These are phyloP conservation scores for Arthrobotrys entomopaga DNA, from an alignment of 2,329 filamentous ascomycete species.

Conservation along the genomic window DNA sequence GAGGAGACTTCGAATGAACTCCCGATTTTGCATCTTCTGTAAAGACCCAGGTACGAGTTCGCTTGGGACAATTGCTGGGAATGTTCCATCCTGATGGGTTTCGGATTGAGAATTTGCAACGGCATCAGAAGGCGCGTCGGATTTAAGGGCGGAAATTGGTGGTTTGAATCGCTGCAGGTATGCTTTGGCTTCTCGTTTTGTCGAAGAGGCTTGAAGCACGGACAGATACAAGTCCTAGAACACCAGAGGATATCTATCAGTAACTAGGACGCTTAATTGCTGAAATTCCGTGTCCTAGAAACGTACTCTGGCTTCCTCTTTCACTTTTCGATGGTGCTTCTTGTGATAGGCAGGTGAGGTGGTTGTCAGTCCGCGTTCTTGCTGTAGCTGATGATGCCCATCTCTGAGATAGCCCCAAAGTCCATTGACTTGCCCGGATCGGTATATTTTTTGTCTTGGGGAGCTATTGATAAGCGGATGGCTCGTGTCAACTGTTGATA, in stretches of 20 bases:
- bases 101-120: constrained; percentile 57
- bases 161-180: constrained; percentile 86
- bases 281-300: not conserved
- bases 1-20: constrained; percentile 67
- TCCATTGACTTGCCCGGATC: constrained; percentile 29
- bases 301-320: constrained; percentile 50
- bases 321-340: constrained; percentile 36
- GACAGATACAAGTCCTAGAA: constrained; percentile 83
- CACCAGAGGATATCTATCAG: constrained; percentile 4
- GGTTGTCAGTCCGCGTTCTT: constrained; percentile 23
- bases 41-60: constrained; percentile 69
- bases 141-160: constrained; percentile 5
- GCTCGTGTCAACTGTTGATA: not conserved
- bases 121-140: not conserved
- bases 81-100: constrained; percentile 60
- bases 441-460: constrained; percentile 33
- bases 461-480: constrained; percentile 4
- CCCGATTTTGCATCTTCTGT: constrained; percentile 71
- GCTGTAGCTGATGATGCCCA: not conserved
- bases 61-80: constrained; percentile 70
- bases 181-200: constrained; percentile 88
- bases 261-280: not conserved
- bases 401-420: constrained; percentile 16
- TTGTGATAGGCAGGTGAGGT: constrained; percentile 2
- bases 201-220: constrained; percentile 86